Percentiles rank a stretch among this genome's conserved stretches.
These are phyloP conservation scores for Cinnamomum micranthum DNA, from an alignment of 164 flowering plant genomes.

Conservation along the genomic window DNA sequence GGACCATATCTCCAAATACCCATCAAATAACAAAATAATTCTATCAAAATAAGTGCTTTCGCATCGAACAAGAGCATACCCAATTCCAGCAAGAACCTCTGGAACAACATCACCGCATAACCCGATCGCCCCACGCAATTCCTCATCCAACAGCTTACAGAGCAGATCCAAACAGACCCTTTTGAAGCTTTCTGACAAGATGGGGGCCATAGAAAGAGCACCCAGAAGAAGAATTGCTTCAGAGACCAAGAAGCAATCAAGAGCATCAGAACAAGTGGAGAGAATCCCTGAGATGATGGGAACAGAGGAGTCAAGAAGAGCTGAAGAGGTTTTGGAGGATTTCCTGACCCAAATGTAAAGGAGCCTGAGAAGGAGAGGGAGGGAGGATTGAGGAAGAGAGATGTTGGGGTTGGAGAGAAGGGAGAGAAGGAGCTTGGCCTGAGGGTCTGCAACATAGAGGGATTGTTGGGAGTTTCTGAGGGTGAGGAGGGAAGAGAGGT, in stretches of 20 bases:
- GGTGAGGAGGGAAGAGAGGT: conserved; percentile 49
- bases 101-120: conserved; percentile 29
- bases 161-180: conserved; percentile 57
- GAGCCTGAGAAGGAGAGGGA: conserved; percentile 60
- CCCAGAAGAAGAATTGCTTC: conserved; percentile 66
- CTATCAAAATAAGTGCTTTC: conserved; percentile 31
- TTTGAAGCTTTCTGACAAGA: conserved; percentile 41
- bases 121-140: conserved; percentile 14
- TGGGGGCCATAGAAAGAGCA: conserved; percentile 44
- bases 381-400: conserved; percentile 48
- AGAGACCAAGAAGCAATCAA: conserved; percentile 16
- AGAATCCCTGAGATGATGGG: conserved; percentile 33
- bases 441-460: conserved; percentile 84
- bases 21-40: conserved; percentile 42
- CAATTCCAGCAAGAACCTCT: conserved; percentile 77
- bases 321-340: conserved; percentile 52
- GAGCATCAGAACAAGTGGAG: conserved; percentile 14
- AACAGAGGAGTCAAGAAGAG: conserved; percentile 48
- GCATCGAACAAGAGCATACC: conserved; percentile 70
- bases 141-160: conserved; percentile 46
- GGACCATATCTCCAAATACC: conserved; percentile 54
- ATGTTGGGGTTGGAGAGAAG: conserved; percentile 44
- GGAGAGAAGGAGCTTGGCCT: conserved; percentile 73
- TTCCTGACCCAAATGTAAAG: conserved; percentile 83
- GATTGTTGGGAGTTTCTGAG: conserved; percentile 51